Evolutionary conservation across 495 filamentous ascomycete species (phyloP).

Genomic region (Pyrenula massariospora): DNA sequence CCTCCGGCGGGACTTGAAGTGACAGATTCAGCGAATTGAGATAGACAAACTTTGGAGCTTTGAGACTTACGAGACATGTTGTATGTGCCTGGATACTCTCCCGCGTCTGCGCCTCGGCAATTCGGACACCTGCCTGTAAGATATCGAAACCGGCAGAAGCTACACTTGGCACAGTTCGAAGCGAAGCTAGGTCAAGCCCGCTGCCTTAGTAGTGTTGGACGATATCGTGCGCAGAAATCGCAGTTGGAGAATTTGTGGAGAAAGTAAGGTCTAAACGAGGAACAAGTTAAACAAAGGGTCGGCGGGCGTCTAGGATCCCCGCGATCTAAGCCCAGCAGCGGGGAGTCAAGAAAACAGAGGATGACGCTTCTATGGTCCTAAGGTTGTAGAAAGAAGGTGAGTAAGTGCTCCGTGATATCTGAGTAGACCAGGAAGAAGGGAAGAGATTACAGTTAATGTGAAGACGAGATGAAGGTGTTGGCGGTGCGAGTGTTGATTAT

Average conservation of each 20-base stretch:
- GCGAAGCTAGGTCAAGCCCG: too few relatives aligned
- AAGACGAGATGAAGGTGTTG: not conserved
- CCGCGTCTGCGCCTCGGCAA: not conserved
- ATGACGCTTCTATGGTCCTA: not conserved
- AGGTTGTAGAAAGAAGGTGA: not conserved
- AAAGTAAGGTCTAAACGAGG: not conserved
- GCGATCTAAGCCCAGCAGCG: not conserved
- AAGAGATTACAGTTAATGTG: not conserved
- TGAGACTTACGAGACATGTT: not conserved
- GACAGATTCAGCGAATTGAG: not conserved
- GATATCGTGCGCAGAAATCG: too few relatives aligned
- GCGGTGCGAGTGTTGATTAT: too few relatives aligned
- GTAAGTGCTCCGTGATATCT: not conserved
- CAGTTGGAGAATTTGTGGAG: too few relatives aligned
- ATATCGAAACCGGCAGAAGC: too few relatives aligned
- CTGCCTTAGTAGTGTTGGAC: too few relatives aligned
- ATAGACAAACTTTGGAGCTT: not conserved
- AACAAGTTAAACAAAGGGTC: not conserved
- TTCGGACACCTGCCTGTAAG: not conserved
- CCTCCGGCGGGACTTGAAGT: conserved; percentile 50
- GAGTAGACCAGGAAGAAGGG: not conserved
- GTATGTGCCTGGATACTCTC: not conserved
- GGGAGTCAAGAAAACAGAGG: not conserved
- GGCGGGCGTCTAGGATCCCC: not conserved
- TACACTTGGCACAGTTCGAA: too few relatives aligned